Conservation (phyloP, 1,139 yeast species). For the Blastobotrys proliferans region DNA sequence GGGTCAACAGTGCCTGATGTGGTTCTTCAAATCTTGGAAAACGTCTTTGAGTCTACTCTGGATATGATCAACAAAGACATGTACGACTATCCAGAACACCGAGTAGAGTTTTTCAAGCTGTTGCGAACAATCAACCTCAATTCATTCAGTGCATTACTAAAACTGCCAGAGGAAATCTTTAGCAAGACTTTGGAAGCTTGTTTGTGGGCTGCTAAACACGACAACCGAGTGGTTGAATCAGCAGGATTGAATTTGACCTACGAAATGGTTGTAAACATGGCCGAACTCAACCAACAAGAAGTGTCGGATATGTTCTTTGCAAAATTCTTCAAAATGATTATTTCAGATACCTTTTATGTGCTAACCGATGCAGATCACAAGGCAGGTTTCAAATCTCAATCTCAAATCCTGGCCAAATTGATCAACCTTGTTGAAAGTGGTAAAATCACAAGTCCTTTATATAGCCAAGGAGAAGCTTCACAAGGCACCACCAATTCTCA, state of each 20-base stretch:
- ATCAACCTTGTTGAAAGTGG: slow-evolving; percentile 78
- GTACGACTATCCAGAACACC: slow-evolving; percentile 95
- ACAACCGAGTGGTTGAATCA: slow-evolving; percentile 91
- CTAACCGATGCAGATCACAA: slow-evolving; percentile 97
- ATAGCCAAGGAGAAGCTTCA: slow-evolving; percentile 62
- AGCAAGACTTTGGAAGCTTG: slow-evolving; percentile 89
- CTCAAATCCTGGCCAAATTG: slow-evolving; percentile 77
- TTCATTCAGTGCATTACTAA: slow-evolving; percentile 80
- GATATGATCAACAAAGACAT: slow-evolving; percentile 95
- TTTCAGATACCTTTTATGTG: slow-evolving; percentile 88
- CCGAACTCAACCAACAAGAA: slow-evolving; percentile 61
- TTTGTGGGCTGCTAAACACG: slow-evolving; percentile 97
- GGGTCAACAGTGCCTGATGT: slow-evolving; percentile 90
- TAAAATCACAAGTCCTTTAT: slow-evolving; percentile 72
- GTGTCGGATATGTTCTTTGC: slow-evolving; percentile 85
- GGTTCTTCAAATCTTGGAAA: slow-evolving; percentile 79
- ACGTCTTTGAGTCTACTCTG: slow-evolving; percentile 90
- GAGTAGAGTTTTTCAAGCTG: slow-evolving; percentile 90
- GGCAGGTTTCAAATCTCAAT: slow-evolving; percentile 88
- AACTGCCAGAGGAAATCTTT: slow-evolving; percentile 89
- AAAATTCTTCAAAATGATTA: slow-evolving; percentile 81
- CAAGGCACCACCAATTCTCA: slow-evolving; percentile 78
- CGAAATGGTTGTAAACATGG: slow-evolving; percentile 80
- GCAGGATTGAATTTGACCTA: slow-evolving; percentile 78
- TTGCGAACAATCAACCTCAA: slow-evolving; percentile 81